phyloP scores from a whole-genome alignment of 352 stramenopile genomes.

The Aphanomyces euteiches region DNA sequence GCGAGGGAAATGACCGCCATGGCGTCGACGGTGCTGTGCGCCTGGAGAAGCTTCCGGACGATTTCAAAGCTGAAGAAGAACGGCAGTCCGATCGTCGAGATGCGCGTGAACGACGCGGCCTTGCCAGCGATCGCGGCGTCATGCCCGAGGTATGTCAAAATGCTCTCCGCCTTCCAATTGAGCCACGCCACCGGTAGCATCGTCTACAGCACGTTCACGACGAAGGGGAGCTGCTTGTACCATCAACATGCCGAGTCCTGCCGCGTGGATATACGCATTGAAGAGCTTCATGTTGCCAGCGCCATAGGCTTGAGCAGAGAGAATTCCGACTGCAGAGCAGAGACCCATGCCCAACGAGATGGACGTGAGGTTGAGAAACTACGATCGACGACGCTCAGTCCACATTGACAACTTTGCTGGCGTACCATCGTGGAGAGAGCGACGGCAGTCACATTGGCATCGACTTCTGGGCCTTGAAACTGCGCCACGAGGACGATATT shows the following conservation, averaged over 20 bases:
- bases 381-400: background rate
- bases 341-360: conserved; percentile 72
- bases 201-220: background rate
- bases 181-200: conserved; percentile 44
- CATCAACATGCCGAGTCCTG: conserved; percentile 2
- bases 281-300: conserved; percentile 63
- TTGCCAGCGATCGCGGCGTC: conserved; percentile 45
- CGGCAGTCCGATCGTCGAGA: conserved; percentile 68
- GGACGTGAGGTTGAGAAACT: conserved; percentile 65
- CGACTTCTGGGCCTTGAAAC: conserved; percentile 41
- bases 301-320: conserved; percentile 79
- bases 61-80: conserved; percentile 83
- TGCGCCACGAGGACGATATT: conserved; percentile 60
- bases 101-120: conserved; percentile 55
- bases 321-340: conserved; percentile 80
- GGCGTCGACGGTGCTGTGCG: conserved; percentile 79
- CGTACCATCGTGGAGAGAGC: conserved; percentile 31
- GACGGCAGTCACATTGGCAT: conserved; percentile 59
- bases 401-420: background rate
- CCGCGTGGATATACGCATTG: conserved; percentile 37
- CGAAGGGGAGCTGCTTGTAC: background rate
- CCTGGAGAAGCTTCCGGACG: conserved; percentile 80
- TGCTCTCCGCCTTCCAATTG: conserved; percentile 51
- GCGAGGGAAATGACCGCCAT: conserved; percentile 62
- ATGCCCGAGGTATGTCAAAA: conserved; percentile 46